Evolutionary conservation across 2,329 filamentous ascomycete genomes (phyloP), one percentile per base, ranked within the genome.

Genomic region (Xylaria sp.): DNA sequence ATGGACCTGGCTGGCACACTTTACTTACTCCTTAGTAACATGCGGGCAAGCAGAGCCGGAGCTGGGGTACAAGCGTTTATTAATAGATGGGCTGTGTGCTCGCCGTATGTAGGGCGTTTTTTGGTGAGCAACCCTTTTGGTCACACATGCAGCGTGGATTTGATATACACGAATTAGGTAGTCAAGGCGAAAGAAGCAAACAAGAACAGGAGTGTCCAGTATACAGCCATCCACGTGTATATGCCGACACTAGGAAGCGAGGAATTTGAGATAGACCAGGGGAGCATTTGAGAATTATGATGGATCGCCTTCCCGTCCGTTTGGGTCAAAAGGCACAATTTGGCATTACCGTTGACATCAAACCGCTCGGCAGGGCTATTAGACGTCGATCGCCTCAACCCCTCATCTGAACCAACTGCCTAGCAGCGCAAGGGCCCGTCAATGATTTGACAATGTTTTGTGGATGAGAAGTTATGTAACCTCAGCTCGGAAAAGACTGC

Each of bases 241-340:
- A 23, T 55, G 28, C 32, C n/a, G 52, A 13, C 46, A 34, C 32
- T 55, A 55, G 52, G 39, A 34, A 58, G 56, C 32, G 20, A 20
- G 45, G 43, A n/a, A 71, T 71, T 71, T 69, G 69, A 71, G 64
- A 69, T 69, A 59, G 60, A 41, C 25, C 34, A 36, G 61, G 65
- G 61, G 34, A 43, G 41, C 61, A 68, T 70, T 69, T 69, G 67
- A 64, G 34, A 68, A 64, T 55, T 46, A 39, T 12, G 59, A 61
- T 61, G 41, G 66, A 69, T 69, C 69, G 23, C 43, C 64, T 53
- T 63, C 56, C 53, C 65, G 56, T n/a, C 41, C 32, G 43, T 53
- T 55, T 63, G 59, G 65, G 34, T 55, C 9, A 5, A 55, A 52
- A 52, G 32, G 34, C 15, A 41, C 53, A 56, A 70, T 70, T 70